Evolutionary conservation across 108 stramenopile genomes (phyloP), one percentile per base, ranked within the genome.

Genomic region (Cylindrotheca fusiformis): DNA sequence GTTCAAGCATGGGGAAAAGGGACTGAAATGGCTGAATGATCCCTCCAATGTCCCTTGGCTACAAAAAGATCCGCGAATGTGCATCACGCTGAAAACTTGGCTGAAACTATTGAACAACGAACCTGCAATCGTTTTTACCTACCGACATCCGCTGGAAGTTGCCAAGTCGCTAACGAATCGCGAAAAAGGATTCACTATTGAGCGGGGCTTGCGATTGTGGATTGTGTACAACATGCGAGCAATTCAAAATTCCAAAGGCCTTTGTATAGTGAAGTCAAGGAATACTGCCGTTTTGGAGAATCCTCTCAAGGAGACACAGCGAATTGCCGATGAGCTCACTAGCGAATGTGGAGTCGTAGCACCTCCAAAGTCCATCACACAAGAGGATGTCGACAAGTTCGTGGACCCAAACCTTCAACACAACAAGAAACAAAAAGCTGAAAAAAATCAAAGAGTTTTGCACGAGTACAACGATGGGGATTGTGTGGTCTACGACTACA

Each of bases 41-140:
- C 80, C 80, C 6, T 65, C 59, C 19, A 81, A 75, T 57, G 56
- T 80, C 14, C 90, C 90, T 4, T 96, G 86, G 75, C 58, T 96
- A n/a, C 90, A 91, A 62, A 96, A 96, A 60, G 95, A 96, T 71
- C 95, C 95, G 14, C 74, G 95, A 17, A 88, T 94, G 89, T 94
- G 93, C 71, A 91, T 96, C 59, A 87, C 91, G 14, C 60, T 94
- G 8, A 80, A 79, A 32, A 87, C 90, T 8, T 96, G 95, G 95
- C 52, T 93, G 33, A 71, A 80, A 21, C 65, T 93, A 17, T 55
- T 96, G 56, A 82, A 92, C 30, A 75, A 65, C 22, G 74, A 86
- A 48, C 95, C 95, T 12, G 93, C 95, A 0, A 61, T 93, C 22
- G 61, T 96, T 3, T 96, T 94, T 63, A 96, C 95, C 0, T 96